Evolutionary conservation across 2,329 filamentous ascomycete species (phyloP).

Genomic region (Chrysosporium queenslandicum): DNA sequence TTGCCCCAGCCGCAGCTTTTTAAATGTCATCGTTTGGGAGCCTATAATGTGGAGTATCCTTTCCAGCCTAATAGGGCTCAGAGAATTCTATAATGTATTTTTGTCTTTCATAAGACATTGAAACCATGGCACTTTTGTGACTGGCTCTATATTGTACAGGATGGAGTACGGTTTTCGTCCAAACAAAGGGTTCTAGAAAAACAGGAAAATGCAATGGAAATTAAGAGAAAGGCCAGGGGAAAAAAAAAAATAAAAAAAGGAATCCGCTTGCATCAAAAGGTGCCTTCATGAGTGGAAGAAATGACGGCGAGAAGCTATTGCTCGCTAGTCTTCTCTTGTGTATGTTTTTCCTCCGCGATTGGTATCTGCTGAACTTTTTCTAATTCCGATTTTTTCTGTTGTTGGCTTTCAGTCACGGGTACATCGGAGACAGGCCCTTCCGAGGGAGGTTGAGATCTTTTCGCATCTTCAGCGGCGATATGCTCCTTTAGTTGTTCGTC

Average conservation of each 20-base stretch:
- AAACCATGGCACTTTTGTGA: neutral
- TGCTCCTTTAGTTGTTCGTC: slow-evolving; percentile 29
- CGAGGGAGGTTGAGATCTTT: slow-evolving; percentile 9
- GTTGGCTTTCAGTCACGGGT: neutral
- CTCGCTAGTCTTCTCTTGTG: neutral
- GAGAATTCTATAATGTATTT: neutral
- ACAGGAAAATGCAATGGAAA: neutral
- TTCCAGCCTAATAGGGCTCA: neutral
- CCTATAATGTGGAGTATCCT: too few species aligned
- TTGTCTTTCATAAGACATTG: neutral
- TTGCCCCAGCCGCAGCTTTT: neutral
- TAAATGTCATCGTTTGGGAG: too few species aligned
- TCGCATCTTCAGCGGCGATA: slow-evolving; percentile 22
- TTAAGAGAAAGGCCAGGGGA: neutral
- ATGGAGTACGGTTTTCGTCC: neutral
- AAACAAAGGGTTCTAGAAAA: neutral
- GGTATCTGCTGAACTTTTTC: slow-evolving; percentile 1
- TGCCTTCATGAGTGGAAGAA: neutral
- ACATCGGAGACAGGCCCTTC: neutral
- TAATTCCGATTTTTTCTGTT: neutral
- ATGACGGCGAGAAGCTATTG: neutral
- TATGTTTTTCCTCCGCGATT: neutral
- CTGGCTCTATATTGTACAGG: slow-evolving; percentile 4
- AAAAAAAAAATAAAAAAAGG: neutral
- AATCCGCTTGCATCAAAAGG: neutral